Evolutionary conservation across 352 stramenopile genomes (phyloP).

Genomic region (Phytophthora megakarya): DNA sequence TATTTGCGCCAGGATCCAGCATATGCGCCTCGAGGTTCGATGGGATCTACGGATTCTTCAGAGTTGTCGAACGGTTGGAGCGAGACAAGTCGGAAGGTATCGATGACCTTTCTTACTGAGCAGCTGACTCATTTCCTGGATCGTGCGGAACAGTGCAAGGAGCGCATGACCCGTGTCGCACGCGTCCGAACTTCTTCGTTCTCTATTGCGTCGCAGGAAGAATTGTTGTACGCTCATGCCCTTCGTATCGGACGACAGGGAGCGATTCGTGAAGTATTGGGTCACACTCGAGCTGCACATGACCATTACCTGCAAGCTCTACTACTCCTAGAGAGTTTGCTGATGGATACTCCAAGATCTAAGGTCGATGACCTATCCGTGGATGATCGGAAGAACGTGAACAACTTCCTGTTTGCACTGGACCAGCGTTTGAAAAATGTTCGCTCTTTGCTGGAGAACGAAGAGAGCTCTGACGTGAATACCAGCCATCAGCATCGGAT

Average conservation of each 20-base stretch:
- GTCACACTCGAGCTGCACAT: constrained; percentile 55
- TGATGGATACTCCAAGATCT: constrained; percentile 46
- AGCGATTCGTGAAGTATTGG: constrained; percentile 72
- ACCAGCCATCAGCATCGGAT: constrained; percentile 13
- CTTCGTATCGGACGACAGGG: constrained; percentile 67
- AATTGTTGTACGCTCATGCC: constrained; percentile 67
- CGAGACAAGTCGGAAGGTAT: constrained; percentile 61
- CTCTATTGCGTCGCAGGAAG: constrained; percentile 52
- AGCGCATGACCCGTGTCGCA: constrained; percentile 42
- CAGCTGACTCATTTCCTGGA: constrained; percentile 66
- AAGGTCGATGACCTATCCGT: constrained; percentile 31
- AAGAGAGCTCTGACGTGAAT: constrained; percentile 15
- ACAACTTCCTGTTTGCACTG: constrained; percentile 50
- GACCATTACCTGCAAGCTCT: constrained; percentile 67
- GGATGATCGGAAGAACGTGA: constrained; percentile 62
- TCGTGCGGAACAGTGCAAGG: constrained; percentile 70
- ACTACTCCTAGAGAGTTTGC: constrained; percentile 63
- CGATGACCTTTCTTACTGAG: constrained; percentile 62
- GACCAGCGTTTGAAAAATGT: constrained; percentile 63
- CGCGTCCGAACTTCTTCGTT: constrained; percentile 11
- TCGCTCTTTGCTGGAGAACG: constrained; percentile 35
- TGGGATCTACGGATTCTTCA: constrained; percentile 25
- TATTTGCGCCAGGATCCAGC: constrained; percentile 64
- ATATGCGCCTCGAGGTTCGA: constrained; percentile 29
- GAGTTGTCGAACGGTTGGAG: constrained; percentile 31